phyloP scores from a whole-genome alignment of 371 early-diverging fungal species.

The Mortierella sp. region DNA sequence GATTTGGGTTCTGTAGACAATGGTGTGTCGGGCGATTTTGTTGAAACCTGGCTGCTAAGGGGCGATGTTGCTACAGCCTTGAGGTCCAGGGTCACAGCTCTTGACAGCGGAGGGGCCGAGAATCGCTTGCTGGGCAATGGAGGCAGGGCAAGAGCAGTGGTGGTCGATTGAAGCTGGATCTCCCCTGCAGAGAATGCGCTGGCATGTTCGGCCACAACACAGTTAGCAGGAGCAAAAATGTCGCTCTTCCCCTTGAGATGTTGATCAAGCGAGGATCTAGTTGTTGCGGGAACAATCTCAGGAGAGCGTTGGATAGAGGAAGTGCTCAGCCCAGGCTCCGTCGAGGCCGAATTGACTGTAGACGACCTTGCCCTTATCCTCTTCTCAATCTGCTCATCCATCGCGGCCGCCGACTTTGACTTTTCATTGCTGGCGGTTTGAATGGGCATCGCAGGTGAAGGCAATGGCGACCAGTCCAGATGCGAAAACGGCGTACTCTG shows the following conservation, averaged over 20 bases:
- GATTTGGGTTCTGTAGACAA: not conserved
- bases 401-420: not conserved
- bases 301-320: constrained; percentile 17
- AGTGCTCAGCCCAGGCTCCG: not conserved
- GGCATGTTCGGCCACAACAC: constrained; percentile 38
- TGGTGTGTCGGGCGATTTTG: not conserved
- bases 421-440: constrained; percentile 22
- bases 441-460: constrained; percentile 46
- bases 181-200: constrained; percentile 46
- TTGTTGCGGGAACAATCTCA: constrained; percentile 1
- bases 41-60: not conserved
- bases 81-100: constrained; percentile 12
- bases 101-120: constrained; percentile 48
- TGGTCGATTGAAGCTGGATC: constrained; percentile 38
- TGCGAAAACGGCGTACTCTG: constrained; percentile 21
- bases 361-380: constrained; percentile 8
- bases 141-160: constrained; percentile 21
- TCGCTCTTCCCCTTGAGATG: constrained; percentile 25
- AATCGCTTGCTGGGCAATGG: constrained; percentile 27
- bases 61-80: constrained; percentile 2
- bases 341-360: constrained; percentile 11
- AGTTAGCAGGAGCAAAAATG: constrained; percentile 24
- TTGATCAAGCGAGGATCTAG: constrained; percentile 33
- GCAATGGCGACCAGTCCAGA: constrained; percentile 50
- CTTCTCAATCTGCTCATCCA: constrained; percentile 22